Conservation (phyloP, 129 eudicot species). For the Centella asiatica region DNA sequence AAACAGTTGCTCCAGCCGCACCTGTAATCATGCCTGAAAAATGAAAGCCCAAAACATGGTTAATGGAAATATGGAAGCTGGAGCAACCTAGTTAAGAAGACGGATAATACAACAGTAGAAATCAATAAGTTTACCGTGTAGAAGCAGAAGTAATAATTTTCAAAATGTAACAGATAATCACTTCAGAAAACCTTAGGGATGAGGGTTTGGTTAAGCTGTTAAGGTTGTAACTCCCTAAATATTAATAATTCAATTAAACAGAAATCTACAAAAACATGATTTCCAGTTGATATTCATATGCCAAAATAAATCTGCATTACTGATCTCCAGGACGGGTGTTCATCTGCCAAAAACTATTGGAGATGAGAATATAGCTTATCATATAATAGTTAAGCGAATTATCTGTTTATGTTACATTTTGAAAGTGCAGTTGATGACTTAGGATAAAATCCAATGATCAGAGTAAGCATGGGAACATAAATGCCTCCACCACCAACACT, state of each 20-base stretch:
- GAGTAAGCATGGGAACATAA: constrained; percentile 27
- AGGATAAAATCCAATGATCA: constrained; percentile 25
- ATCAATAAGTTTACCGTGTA: too few species aligned
- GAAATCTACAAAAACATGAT: neutral
- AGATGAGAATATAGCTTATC: neutral
- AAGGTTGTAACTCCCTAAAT: too few species aligned
- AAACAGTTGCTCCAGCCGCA: constrained; percentile 20
- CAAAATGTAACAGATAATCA: too few species aligned
- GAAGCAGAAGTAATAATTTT: too few species aligned
- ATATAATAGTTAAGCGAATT: neutral
- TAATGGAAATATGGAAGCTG: too few species aligned
- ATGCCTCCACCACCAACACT: constrained; percentile 31
- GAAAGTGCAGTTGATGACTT: constrained; percentile 27
- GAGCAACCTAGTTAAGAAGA: too few species aligned
- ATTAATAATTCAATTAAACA: neutral
- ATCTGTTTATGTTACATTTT: constrained; percentile 12
- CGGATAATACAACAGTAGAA: too few species aligned
- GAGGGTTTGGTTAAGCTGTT: neutral
- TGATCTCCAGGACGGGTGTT: neutral
- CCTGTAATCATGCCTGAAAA: constrained; percentile 25
- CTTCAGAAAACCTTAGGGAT: neutral
- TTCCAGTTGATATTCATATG: too few species aligned
- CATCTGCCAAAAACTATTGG: neutral
- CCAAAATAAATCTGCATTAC: too few species aligned
- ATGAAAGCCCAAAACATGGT: neutral